These are phyloP conservation scores for Ganoderma lucidum DNA, from an alignment of 1,284 basidiomycete genomes.

Conservation along the genomic window DNA sequence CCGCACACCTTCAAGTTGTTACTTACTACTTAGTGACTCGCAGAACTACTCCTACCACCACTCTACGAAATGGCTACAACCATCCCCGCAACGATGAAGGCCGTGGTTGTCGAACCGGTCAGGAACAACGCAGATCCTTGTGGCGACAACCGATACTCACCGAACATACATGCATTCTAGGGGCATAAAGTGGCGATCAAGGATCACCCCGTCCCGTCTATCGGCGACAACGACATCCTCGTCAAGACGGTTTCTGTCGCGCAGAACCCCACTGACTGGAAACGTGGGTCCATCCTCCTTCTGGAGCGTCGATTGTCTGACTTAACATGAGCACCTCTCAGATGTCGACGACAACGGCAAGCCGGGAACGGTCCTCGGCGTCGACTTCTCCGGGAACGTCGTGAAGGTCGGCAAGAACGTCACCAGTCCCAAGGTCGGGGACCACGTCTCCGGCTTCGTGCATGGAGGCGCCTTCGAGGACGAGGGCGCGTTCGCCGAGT, in stretches of 20 bases:
- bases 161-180: constrained; percentile 10
- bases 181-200: constrained; percentile 30
- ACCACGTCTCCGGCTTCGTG: constrained; percentile 39
- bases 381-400: constrained; percentile 39
- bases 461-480: constrained; percentile 38
- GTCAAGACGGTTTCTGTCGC: constrained; percentile 37
- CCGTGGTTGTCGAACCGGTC: background rate
- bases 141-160: background rate
- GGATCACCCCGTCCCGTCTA: constrained; percentile 36
- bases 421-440: constrained; percentile 33
- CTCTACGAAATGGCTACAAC: background rate
- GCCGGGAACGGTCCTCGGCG: constrained; percentile 37
- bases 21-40: no score
- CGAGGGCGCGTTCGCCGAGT: constrained; percentile 51
- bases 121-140: background rate
- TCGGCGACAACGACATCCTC: constrained; percentile 39
- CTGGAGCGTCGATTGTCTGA: background rate
- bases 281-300: constrained; percentile 28
- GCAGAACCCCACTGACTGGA: constrained; percentile 43
- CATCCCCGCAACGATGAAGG: background rate
- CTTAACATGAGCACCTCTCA: background rate
- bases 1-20: no score
- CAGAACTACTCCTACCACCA: background rate
- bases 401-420: constrained; percentile 38
- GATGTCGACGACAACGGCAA: constrained; percentile 27